Evolutionary conservation across 495 filamentous ascomycete species (phyloP), one percentile per base, ranked within the genome.

Genomic region (Xylaria acuta): DNA sequence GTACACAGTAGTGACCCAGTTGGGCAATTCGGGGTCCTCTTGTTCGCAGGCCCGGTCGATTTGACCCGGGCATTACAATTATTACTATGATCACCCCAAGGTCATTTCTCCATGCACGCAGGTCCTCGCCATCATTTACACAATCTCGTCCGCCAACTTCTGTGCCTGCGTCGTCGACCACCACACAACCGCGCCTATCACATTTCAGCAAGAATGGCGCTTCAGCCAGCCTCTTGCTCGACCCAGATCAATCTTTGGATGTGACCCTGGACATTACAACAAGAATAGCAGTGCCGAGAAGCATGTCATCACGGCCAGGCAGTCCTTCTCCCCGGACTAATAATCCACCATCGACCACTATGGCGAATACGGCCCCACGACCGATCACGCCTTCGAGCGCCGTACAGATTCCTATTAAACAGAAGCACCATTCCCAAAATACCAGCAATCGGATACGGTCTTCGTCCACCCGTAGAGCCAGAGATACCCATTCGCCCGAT

Each of bases 401-500:
- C 2, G 83, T 86, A 30, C 80, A 86, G 75, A 86, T 86, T 47
- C 84, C 84, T 51, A 67, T 73, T 12, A 81, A 75, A 63, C 75
- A 79, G 1, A 82, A 70, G 69, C 79, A 80, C 9, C 75, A 77
- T n/a, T 36, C 5, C n/a, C 56, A 54, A 36, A 82, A 82, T n/a
- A 47, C 73, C 47, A 64, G 59, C 66, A 72, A 76, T 32, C 76
- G 75, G 27, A 71, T 63, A 38, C 74, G 75, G 69, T 72, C 56
- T 69, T 78, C 74, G 51, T 77, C 63, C 67, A 79, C 22, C 66
- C 80, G 73, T 69, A 73, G 62, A 36, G 69, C 78, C 8, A 75
- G 75, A 58, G 79, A 82, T 63, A 76, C 79, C 8, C 85, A 87
- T 75, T 83, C 84, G 5, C 84, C 83, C 25, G 85, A 87, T 75